Evolutionary conservation across 441 rosid species (phyloP), one percentile per base, ranked within the genome.

Genomic region (Gossypium schwendimanii): DNA sequence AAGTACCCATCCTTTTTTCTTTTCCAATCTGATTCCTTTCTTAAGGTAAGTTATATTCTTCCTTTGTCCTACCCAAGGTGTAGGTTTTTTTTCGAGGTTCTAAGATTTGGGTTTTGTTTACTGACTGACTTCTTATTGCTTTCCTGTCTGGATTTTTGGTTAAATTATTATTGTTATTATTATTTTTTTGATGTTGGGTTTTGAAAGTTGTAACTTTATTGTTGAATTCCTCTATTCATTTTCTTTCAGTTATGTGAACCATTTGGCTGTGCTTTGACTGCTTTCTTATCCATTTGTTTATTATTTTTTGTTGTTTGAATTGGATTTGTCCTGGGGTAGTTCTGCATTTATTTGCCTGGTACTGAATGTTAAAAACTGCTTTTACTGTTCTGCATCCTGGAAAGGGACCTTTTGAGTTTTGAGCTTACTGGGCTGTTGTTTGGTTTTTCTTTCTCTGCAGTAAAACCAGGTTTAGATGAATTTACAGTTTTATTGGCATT

Each of bases 11-110:
- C 41, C 44, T 15, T 70, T 60, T 69, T 53, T 53, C 70, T 69
- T 61, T 58, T 74, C 57, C 36, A 36, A 23, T 74, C 69, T 70
- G 72, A 57, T 59, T 65, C 70, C 54, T 73, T 20, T 63, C 33
- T 53, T 57, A 66, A 71, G 60, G 73, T 47, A 49, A 44, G 45
- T 33, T 12, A 44, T 45, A 33, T 72, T 71, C 18, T 49, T 74
- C 3, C 50, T 28, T 11, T 6, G 10, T 8, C 55, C 47, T 20
- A 17, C 23, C 23, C 18, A 41, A 64, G n/a, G 2, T 44, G 41
- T 18, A 3, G 11, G 39, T 4, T 18, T 47, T 17, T 15, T 45
- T 23, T 45, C 53, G 4, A 0, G 39, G 24, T 52, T 49, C 33
- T 21, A 41, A 12, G 54, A 68, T 57, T 7, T 20, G 41, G 64